These are phyloP conservation scores for Pleurotus eryngii DNA, from an alignment of 768 basidiomycete genomes.

Conservation along the genomic window DNA sequence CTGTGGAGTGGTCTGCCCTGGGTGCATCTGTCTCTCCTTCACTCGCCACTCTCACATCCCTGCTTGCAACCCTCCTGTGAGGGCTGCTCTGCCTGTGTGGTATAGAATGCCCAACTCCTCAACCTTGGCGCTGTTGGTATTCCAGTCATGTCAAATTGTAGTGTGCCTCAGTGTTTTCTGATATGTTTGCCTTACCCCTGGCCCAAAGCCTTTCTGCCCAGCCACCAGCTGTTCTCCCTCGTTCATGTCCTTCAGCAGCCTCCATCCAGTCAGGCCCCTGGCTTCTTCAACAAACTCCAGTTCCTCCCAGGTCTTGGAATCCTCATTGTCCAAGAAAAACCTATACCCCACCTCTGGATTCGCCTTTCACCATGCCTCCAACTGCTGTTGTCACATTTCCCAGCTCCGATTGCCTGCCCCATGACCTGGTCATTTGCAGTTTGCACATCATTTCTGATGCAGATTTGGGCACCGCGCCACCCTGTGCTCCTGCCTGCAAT, in stretches of 20 bases:
- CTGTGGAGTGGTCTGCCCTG: too few relatives aligned
- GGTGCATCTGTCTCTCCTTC: too few relatives aligned
- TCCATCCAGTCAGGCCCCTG: not conserved
- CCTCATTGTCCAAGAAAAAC: constrained; percentile 11
- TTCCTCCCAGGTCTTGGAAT: constrained; percentile 7
- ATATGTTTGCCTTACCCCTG: not conserved
- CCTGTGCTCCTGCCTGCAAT: constrained; percentile 15
- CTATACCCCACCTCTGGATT: constrained; percentile 15
- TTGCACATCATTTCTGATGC: constrained; percentile 14
- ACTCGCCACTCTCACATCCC: too few relatives aligned
- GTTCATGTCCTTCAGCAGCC: not conserved
- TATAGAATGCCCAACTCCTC: not conserved
- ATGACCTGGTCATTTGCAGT: constrained; percentile 23
- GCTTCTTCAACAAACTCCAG: too few relatives aligned
- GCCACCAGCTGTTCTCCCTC: not conserved
- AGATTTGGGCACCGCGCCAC: constrained; percentile 12
- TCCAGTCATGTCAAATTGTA: not conserved
- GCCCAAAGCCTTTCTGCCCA: not conserved
- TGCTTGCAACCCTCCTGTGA: not conserved
- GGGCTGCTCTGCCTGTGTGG: not conserved
- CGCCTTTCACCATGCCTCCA: constrained; percentile 9
- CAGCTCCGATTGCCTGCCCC: constrained; percentile 23
- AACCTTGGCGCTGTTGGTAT: not conserved
- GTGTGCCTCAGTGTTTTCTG: too few relatives aligned
- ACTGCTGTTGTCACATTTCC: constrained; percentile 13